These are phyloP conservation scores for Microstegium vimineum DNA, from an alignment of 176 grass and related monocot genomes.

Conservation along the genomic window DNA sequence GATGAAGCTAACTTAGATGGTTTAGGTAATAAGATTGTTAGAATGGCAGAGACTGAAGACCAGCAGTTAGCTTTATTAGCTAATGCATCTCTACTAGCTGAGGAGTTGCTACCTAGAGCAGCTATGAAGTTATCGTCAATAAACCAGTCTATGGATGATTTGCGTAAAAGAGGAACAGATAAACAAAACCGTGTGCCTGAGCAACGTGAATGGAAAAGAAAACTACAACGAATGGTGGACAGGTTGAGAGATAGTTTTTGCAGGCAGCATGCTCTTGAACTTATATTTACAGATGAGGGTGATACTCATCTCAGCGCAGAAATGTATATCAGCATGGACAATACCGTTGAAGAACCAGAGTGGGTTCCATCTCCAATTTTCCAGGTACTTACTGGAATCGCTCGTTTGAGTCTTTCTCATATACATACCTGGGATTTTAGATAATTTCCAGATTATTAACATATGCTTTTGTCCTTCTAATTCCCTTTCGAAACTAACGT, in stretches of 20 bases:
- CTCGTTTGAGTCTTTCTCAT: not conserved
- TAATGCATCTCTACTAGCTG: conserved; percentile 89
- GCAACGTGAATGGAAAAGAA: conserved; percentile 93
- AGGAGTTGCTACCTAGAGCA: conserved; percentile 90
- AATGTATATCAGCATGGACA: conserved; percentile 91
- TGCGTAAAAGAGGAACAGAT: conserved; percentile 53
- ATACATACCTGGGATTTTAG: not conserved
- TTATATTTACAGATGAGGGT: conserved; percentile 95
- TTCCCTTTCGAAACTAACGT: not conserved
- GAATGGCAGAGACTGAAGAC: conserved; percentile 77
- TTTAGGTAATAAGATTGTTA: conserved; percentile 86
- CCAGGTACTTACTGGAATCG: conserved; percentile 51
- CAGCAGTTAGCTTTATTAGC: conserved; percentile 87
- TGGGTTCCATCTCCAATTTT: conserved; percentile 86
- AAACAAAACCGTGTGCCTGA: conserved; percentile 76
- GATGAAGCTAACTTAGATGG: conserved; percentile 76
- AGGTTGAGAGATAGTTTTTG: conserved; percentile 84
- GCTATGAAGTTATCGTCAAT: conserved; percentile 69
- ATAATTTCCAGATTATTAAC: not conserved
- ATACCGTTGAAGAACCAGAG: conserved; percentile 61
- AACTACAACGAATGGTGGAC: conserved; percentile 79
- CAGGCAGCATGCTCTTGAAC: conserved; percentile 89
- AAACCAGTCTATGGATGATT: conserved; percentile 63
- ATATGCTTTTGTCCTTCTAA: not conserved
- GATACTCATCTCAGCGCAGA: conserved; percentile 79